Percentiles rank a stretch among this genome's conserved stretches.
These are phyloP conservation scores for Heterobasidion annosum DNA, from an alignment of 1,284 basidiomycete genomes.

Conservation along the genomic window DNA sequence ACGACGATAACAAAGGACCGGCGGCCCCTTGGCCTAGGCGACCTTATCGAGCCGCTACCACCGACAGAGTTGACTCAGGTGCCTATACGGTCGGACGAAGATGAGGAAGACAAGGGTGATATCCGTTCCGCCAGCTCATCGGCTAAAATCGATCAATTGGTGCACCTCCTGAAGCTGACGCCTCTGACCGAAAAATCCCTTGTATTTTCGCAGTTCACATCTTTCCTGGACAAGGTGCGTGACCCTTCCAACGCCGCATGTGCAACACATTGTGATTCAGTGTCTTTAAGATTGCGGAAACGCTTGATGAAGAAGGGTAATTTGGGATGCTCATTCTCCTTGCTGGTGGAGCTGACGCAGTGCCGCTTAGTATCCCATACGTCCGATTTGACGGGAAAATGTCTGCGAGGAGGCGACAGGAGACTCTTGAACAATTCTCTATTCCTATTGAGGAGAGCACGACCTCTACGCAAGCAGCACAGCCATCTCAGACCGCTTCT, in stretches of 20 bases:
- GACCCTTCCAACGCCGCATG: background rate
- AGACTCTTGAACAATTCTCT: conserved; percentile 68
- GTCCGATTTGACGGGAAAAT: conserved; percentile 80
- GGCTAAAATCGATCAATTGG: conserved; percentile 76
- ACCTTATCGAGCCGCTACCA: conserved; percentile 63
- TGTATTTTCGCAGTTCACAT: conserved; percentile 82
- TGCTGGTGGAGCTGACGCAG: conserved; percentile 5
- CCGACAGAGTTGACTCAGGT: conserved; percentile 59
- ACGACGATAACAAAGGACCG: conserved; percentile 48
- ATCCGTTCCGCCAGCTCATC: conserved; percentile 49
- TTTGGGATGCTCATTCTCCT: background rate
- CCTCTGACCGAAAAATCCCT: conserved; percentile 68
- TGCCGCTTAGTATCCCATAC: conserved; percentile 50
- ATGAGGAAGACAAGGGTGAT: conserved; percentile 26
- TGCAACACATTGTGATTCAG: background rate
- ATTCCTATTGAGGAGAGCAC: conserved; percentile 40
- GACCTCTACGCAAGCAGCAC: conserved; percentile 4
- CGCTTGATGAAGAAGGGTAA: conserved; percentile 56
- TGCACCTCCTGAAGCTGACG: conserved; percentile 63
- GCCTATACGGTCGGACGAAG: conserved; percentile 30
- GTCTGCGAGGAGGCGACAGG: conserved; percentile 69
- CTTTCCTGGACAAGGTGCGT: conserved; percentile 69
- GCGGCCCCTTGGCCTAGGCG: conserved; percentile 44
- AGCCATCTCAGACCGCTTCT: conserved; percentile 7
- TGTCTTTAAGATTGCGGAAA: conserved; percentile 52